Base-by-base conservation (phyloP, 202 grass and related monocot species). In the Carex arenaria region DNA sequence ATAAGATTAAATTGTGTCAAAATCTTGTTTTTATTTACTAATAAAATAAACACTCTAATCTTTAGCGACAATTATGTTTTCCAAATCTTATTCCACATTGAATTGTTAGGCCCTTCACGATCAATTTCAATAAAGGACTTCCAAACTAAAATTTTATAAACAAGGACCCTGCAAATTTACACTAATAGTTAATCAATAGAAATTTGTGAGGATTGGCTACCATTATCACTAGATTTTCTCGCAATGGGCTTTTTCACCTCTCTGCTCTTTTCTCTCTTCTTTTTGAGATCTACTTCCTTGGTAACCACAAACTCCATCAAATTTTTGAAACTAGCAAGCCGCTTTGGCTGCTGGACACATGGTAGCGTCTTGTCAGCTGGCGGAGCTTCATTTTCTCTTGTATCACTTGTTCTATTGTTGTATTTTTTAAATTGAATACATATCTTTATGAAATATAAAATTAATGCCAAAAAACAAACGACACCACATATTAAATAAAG, bases 401-500 rank as follows among this genome's bases (percentile, higher is more conserved):
- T 66, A 31, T 85, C 69, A 5, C 28, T 56, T n/a, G 14, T 80
- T 54, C 64, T 84, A 36, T n/a, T 90, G 12, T 79, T 84, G 80
- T 98, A 93, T 36, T 81, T 53, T 34, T 63, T 87, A 18, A 86
- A 95, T 22, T 93, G 89, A 83, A 90, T 79, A 80, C 85, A 90
- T n/a, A 93, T 15, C 26, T 88, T 85, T 79, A 61, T 72, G 42
- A 85, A 91, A 89, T 89, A 98, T 43, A 93, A 61, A 1, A 89
- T 32, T 2, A 98, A 90, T 8, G 90, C 82, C 0, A 88, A 80
- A 62, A 89, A 1, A 56, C 90, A 98, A 85, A 89, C 75, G 9
- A 90, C 67, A 51, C 89, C 90, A 61, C 90, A 91, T 12, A 93
- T 67, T 42, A 98, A 87, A 79, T 95, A 95, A 26, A 95, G 92